Evolutionary conservation across 2,329 filamentous ascomycete species (phyloP).

Genomic region (Pseudogymnoascus sp.): DNA sequence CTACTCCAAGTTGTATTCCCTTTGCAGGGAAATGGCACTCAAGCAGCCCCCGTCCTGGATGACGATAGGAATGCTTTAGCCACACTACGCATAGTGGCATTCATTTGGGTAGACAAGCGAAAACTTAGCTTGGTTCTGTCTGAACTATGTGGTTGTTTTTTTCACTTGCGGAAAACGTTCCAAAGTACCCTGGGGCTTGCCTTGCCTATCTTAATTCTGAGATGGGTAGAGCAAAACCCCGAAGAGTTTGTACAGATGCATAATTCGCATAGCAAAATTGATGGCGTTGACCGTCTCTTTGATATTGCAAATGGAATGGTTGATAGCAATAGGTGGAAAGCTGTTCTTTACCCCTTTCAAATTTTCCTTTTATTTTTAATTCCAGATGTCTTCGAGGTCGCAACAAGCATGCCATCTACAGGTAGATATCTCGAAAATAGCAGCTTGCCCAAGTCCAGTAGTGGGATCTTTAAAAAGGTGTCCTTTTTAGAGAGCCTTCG

Average conservation of each 20-base stretch:
- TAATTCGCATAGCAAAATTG: slow-evolving; percentile 52
- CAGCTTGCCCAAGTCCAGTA: slow-evolving; percentile 51
- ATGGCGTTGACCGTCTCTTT: slow-evolving; percentile 60
- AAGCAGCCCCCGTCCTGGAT: slow-evolving; percentile 20
- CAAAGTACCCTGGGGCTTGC: slow-evolving; percentile 58
- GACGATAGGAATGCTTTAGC: slow-evolving; percentile 39
- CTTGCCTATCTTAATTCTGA: slow-evolving; percentile 54
- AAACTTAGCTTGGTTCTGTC: slow-evolving; percentile 57
- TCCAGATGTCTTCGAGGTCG: slow-evolving; percentile 63
- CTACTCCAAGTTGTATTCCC: slow-evolving; percentile 23
- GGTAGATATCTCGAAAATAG: slow-evolving; percentile 1
- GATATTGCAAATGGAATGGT: slow-evolving; percentile 59
- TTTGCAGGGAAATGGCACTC: slow-evolving; percentile 19
- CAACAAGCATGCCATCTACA: slow-evolving; percentile 46
- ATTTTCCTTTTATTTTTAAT: slow-evolving; percentile 55
- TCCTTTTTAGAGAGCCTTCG: slow-evolving; percentile 56
- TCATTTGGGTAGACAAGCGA: slow-evolving; percentile 56
- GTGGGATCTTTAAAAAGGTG: slow-evolving; percentile 58
- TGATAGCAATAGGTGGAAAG: slow-evolving; percentile 49
- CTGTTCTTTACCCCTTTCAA: slow-evolving; percentile 55
- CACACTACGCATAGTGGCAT: slow-evolving; percentile 52
- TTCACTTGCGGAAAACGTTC: slow-evolving; percentile 57
- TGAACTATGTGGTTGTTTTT: slow-evolving; percentile 59
- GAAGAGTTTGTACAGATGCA: slow-evolving; percentile 59
- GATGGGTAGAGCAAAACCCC: slow-evolving; percentile 60